phyloP scores from a whole-genome alignment of 2,329 filamentous ascomycete species.

The Scytalidium lignicola region DNA sequence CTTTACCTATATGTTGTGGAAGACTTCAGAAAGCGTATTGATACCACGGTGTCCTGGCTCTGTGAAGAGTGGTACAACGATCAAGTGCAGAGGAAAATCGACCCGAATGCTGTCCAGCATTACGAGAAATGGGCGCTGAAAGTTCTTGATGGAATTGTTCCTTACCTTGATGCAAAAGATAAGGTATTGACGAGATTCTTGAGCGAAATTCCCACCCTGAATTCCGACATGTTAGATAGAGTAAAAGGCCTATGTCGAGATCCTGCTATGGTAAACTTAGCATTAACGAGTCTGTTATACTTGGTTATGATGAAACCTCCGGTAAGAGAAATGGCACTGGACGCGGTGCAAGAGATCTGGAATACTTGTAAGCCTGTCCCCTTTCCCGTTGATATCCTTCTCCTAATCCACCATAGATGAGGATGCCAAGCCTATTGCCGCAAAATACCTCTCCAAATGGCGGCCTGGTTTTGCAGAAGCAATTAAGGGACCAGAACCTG shows the following conservation, averaged over 20 bases:
- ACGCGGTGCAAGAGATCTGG: conserved; percentile 64
- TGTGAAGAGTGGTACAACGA: conserved; percentile 99
- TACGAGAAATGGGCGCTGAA: conserved; percentile 77
- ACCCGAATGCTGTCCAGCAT: conserved; percentile 49
- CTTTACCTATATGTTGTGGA: conserved; percentile 84
- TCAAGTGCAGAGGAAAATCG: conserved; percentile 45
- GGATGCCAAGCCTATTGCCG: conserved; percentile 57
- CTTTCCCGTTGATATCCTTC: conserved; percentile 8
- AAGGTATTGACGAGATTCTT: conserved; percentile 87
- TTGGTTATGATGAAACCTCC: conserved; percentile 64
- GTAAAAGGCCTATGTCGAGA: conserved; percentile 65
- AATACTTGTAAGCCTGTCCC: conserved; percentile 49
- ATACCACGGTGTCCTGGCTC: conserved; percentile 87
- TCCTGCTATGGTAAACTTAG: conserved; percentile 58
- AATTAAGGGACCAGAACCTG: conserved; percentile 12
- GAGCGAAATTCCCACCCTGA: conserved; percentile 83
- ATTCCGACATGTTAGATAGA: conserved; percentile 63
- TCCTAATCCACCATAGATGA: conserved; percentile 41
- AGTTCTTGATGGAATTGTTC: conserved; percentile 82
- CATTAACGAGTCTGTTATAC: conserved; percentile 60
- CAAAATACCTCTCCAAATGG: conserved; percentile 58
- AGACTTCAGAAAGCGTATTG: conserved; percentile 85
- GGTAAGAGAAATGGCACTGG: conserved; percentile 56
- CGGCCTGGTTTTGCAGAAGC: conserved; percentile 37
- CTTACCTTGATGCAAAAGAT: conserved; percentile 87